Percentiles rank a stretch among this genome's conserved stretches.
These are phyloP conservation scores for Nicotiana knightiana DNA, from an alignment of 257 asterid genomes.

Conservation along the genomic window DNA sequence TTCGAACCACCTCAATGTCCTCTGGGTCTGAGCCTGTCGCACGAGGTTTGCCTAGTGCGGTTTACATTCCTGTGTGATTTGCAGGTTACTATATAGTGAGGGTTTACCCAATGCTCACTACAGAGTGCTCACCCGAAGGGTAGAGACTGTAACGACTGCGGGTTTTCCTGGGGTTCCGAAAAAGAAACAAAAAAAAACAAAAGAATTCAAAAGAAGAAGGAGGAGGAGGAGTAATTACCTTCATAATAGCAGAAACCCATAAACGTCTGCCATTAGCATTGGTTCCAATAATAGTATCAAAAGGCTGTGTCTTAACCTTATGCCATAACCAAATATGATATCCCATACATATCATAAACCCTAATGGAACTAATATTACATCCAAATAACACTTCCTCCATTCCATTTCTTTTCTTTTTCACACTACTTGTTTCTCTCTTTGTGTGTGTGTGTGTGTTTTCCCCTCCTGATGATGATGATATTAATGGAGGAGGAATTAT, in stretches of 20 bases:
- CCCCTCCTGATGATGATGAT: neutral
- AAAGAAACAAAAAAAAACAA: too few species aligned
- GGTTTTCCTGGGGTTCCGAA: too few species aligned
- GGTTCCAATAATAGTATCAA: slow-evolving; percentile 65
- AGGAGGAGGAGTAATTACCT: slow-evolving; percentile 32
- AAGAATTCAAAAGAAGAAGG: neutral
- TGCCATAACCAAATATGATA: slow-evolving; percentile 80
- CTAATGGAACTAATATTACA: slow-evolving; percentile 65
- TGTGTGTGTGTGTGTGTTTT: neutral
- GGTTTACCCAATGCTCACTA: too few species aligned
- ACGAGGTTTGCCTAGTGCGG: too few species aligned
- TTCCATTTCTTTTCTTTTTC: slow-evolving; percentile 41
- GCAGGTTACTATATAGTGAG: too few species aligned
- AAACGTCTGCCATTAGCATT: slow-evolving; percentile 71
- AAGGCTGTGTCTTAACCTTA: slow-evolving; percentile 59
- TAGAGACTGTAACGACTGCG: too few species aligned
- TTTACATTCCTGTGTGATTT: too few species aligned
- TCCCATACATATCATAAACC: slow-evolving; percentile 38
- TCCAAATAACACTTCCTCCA: slow-evolving; percentile 82
- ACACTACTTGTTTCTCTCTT: neutral
- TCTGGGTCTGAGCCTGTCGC: too few species aligned
- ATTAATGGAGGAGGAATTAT: neutral
- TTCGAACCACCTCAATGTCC: too few species aligned
- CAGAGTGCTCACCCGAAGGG: too few species aligned
- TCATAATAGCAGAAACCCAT: slow-evolving; percentile 87